Base-by-base conservation (phyloP, 2,329 filamentous ascomycete species). In the Reticulascus tulasneorum region DNA sequence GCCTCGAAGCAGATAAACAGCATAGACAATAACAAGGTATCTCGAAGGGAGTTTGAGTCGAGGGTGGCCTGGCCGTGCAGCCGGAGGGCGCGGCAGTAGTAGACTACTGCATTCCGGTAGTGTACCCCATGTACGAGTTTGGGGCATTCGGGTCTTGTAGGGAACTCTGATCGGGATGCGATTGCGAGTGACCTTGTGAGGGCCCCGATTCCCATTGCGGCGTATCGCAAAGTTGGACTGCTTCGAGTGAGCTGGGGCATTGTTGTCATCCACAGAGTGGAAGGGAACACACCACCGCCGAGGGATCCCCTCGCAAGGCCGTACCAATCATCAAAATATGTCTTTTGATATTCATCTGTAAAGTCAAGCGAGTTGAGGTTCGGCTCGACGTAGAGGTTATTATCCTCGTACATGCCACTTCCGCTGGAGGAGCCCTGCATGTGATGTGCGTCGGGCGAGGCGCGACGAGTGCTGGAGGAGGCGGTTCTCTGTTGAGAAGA, bases 1-100 rank as follows among this genome's bases (percentile, higher is more conserved):
- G 61, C 47, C 29, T 66, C 63, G 22, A 66, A 66, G 37, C 62
- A 64, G 24, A 66, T 60, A 25, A 66, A 66, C 1, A 66, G 40
- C 4, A 66, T 47, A 0, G 63, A 66, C 2, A 63, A 54, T 7
- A 66, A 38, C 34, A 66, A 44, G 0, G 63, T 62, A 2, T 63
- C 65, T 9, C 61, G 51, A 6, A 66, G 41, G 3, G 58, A 56
- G n/a, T 60, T 58, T 6, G 50, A 55, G 2, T 53, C 58, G 2
- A 62, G 59, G 22, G 46, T 53, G 2, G 62, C 61, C 23, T 57
- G 55, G 8, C 60, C 52, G 23, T 66, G 63, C 8, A 64, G 44
- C 4, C 61, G 60, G n/a, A 66, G 46, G 7, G 63, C 63, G 33
- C 64, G 54, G 39, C 63, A 66, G 23, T 66, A 66, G 38, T 62